phyloP scores from a whole-genome alignment of 352 stramenopile genomes.

The Phytophthora sojae region DNA sequence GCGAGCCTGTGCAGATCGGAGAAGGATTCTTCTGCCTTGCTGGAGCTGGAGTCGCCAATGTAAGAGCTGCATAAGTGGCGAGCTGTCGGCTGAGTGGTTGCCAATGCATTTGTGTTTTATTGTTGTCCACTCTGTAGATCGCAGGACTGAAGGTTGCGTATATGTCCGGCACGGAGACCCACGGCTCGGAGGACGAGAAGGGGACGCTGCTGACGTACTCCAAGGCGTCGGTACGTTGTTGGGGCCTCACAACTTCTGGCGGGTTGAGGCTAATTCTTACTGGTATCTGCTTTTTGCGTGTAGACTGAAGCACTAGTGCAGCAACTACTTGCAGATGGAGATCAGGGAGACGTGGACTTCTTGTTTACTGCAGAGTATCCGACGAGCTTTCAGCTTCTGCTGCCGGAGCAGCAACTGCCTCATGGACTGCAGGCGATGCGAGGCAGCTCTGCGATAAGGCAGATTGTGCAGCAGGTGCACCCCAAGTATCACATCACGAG shows the following conservation, averaged over 20 bases:
- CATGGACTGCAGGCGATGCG: slow-evolving; percentile 46
- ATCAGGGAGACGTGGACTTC: slow-evolving; percentile 62
- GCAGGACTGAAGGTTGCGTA: slow-evolving; percentile 55
- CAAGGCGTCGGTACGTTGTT: slow-evolving; percentile 33
- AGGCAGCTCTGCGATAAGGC: slow-evolving; percentile 36
- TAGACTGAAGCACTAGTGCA: slow-evolving; percentile 29
- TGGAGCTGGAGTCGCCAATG: slow-evolving; percentile 48
- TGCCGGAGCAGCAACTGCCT: slow-evolving; percentile 69
- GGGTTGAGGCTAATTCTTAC: neutral
- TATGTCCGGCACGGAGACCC: slow-evolving; percentile 38
- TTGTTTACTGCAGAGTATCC: slow-evolving; percentile 68
- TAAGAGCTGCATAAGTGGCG: slow-evolving; percentile 18
- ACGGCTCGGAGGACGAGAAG: slow-evolving; percentile 36
- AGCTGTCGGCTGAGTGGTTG: slow-evolving; percentile 7
- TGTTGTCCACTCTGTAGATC: slow-evolving; percentile 30
- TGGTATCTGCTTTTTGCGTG: neutral
- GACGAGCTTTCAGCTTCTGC: slow-evolving; percentile 56
- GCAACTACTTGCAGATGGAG: slow-evolving; percentile 24
- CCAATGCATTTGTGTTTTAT: neutral
- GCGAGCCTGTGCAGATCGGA: slow-evolving; percentile 48
- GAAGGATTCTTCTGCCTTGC: slow-evolving; percentile 62
- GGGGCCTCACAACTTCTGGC: neutral
- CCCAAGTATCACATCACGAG: slow-evolving; percentile 85
- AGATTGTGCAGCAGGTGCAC: slow-evolving; percentile 52
- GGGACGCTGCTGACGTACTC: slow-evolving; percentile 41